phyloP scores from a whole-genome alignment of 805 yeast genomes.

The Jamesozyma jinghongensis region DNA sequence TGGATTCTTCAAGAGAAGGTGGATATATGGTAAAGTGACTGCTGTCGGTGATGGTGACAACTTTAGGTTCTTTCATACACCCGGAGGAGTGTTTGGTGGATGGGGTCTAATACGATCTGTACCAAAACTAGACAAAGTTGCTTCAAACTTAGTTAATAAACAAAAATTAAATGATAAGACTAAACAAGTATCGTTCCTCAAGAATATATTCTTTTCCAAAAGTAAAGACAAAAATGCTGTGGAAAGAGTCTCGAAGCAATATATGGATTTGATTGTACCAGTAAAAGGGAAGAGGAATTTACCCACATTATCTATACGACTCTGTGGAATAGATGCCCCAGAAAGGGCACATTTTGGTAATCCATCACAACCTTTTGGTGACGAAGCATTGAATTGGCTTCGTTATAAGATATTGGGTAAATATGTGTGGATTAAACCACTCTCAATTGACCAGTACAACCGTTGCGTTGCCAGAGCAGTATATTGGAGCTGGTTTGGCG shows the following conservation, averaged over 20 bases:
- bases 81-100: constrained; percentile 80
- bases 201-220: background rate
- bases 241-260: constrained; percentile 13
- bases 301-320: constrained; percentile 64
- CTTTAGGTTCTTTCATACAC: constrained; percentile 84
- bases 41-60: constrained; percentile 95
- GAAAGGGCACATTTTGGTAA: constrained; percentile 92
- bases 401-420: constrained; percentile 54
- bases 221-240: background rate
- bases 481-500: constrained; percentile 47
- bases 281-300: constrained; percentile 25
- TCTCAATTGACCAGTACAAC: constrained; percentile 78
- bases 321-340: constrained; percentile 96
- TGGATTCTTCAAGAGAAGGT: constrained; percentile 34
- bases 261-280: constrained; percentile 19
- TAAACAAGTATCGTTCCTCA: background rate
- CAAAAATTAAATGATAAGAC: background rate
- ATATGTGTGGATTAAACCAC: constrained; percentile 65
- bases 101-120: constrained; percentile 84
- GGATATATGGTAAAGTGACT: constrained; percentile 65
- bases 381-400: constrained; percentile 78
- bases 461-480: constrained; percentile 75
- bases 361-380: constrained; percentile 80
- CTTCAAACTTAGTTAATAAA: background rate
- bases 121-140: constrained; percentile 39